Evolutionary conservation across 192 early-diverging fungal species (phyloP).

Genomic region (Coemansia sp.): DNA sequence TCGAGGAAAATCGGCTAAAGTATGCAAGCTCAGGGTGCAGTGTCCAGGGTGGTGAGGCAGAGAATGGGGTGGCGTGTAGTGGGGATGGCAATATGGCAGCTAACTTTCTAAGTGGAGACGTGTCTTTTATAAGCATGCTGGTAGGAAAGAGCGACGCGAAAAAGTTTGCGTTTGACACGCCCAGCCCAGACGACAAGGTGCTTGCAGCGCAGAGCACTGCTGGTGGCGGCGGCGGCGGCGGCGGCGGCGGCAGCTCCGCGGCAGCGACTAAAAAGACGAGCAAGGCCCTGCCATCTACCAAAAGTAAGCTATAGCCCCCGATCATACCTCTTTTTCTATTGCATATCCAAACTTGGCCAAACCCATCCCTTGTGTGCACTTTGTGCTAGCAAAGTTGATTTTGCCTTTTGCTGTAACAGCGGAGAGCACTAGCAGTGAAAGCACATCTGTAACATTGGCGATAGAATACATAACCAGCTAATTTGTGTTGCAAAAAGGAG

Average conservation of each 20-base stretch:
- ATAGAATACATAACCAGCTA: too few relatives aligned
- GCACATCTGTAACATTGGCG: too few relatives aligned
- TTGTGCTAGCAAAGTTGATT: neutral
- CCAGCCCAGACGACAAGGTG: slow-evolving; percentile 83
- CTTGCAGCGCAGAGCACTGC: slow-evolving; percentile 56
- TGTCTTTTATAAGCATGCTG: slow-evolving; percentile 42
- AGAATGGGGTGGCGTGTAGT: neutral
- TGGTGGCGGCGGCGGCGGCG: neutral
- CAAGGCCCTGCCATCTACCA: slow-evolving; percentile 21
- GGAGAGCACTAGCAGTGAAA: too few relatives aligned
- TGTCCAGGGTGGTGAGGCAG: too few relatives aligned
- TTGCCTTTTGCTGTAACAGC: neutral
- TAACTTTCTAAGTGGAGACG: slow-evolving; percentile 20
- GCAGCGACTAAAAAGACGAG: slow-evolving; percentile 8
- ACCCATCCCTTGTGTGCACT: neutral
- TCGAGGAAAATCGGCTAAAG: slow-evolving; percentile 16
- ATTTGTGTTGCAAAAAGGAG: too few relatives aligned
- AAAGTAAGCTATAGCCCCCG: slow-evolving; percentile 25
- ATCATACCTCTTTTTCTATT: slow-evolving; percentile 3
- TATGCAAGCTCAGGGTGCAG: neutral
- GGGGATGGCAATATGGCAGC: neutral
- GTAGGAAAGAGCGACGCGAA: slow-evolving; percentile 13
- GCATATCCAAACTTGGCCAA: slow-evolving; percentile 7
- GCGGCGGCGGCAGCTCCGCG: slow-evolving; percentile 4
- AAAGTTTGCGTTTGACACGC: slow-evolving; percentile 69